These are phyloP conservation scores for Striga asiatica DNA, from an alignment of 257 asterid genomes.

Conservation along the genomic window DNA sequence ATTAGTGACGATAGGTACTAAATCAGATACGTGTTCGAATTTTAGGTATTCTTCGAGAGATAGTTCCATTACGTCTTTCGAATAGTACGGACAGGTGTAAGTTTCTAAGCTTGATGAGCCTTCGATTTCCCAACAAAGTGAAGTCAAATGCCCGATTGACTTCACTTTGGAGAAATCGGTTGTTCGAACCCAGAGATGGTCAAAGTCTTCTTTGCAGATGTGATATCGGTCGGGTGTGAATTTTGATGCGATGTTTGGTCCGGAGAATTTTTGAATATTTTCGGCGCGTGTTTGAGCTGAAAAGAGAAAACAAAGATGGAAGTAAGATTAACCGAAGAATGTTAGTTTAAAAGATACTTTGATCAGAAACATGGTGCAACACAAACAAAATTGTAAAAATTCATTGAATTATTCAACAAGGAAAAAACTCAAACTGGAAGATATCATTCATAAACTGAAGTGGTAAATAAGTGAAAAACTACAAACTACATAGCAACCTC, in stretches of 20 bases:
- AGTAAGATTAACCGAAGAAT: slow-evolving; percentile 1
- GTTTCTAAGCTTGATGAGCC: slow-evolving; percentile 29
- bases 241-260: slow-evolving; percentile 48
- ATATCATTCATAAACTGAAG: background rate
- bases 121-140: slow-evolving; percentile 60
- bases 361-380: background rate
- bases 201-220: slow-evolving; percentile 64
- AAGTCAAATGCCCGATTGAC: slow-evolving; percentile 61
- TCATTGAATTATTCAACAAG: background rate
- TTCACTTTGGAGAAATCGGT: slow-evolving; percentile 69
- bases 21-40: slow-evolving; percentile 26
- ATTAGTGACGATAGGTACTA: slow-evolving; percentile 56
- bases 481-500: background rate
- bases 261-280: slow-evolving; percentile 53
- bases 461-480: no score
- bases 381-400: background rate
- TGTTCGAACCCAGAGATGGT: slow-evolving; percentile 76
- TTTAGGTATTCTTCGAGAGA: slow-evolving; percentile 33
- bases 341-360: background rate
- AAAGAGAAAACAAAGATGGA: background rate
- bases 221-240: slow-evolving; percentile 58
- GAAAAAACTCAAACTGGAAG: background rate
- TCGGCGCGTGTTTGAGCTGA: slow-evolving; percentile 84
- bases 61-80: slow-evolving; percentile 34
- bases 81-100: slow-evolving; percentile 33